A percentile compares a stretch with the other conserved stretches of the same genome.
Conservation (phyloP, 495 filamentous ascomycete species). For the Trichoderma virens region DNA sequence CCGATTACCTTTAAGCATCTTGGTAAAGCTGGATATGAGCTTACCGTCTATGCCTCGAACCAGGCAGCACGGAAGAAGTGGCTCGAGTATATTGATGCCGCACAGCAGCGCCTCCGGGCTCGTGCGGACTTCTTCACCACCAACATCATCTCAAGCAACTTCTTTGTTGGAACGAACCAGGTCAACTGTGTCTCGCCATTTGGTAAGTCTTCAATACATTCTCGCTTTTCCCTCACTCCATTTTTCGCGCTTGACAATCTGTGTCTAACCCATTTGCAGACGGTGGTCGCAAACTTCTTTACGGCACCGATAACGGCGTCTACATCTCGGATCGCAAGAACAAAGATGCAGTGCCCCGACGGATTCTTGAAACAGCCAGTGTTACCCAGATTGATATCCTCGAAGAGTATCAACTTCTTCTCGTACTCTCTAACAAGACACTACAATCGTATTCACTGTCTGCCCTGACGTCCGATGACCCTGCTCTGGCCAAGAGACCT, state of each 20-base stretch:
- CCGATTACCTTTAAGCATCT: conserved; percentile 98
- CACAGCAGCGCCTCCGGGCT: conserved; percentile 76
- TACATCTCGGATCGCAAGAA: conserved; percentile 84
- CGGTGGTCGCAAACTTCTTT: conserved; percentile 88
- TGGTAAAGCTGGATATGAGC: conserved; percentile 91
- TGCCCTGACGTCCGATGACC: conserved; percentile 74
- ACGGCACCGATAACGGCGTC: conserved; percentile 88
- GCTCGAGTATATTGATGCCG: conserved; percentile 88
- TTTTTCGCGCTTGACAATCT: not conserved
- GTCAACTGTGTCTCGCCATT: conserved; percentile 92
- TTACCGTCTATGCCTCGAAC: conserved; percentile 79
- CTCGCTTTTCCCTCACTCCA: not conserved
- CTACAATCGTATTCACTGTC: conserved; percentile 79
- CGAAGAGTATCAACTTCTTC: conserved; percentile 83
- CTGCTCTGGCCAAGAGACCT: conserved; percentile 69
- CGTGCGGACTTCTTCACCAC: conserved; percentile 92
- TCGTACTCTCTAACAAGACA: conserved; percentile 90
- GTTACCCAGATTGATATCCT: conserved; percentile 95
- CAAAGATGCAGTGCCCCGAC: conserved; percentile 73
- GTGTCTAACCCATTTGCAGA: conserved; percentile 44
- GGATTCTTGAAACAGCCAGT: conserved; percentile 75
- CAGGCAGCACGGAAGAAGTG: conserved; percentile 81
- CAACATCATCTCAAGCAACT: conserved; percentile 72
- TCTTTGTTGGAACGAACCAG: conserved; percentile 72
- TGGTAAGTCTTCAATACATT: conserved; percentile 42